A percentile compares a stretch with the other conserved stretches of the same genome.
Evolutionary conservation across 306 rosid genomes (phyloP).

Genomic region (Herpetospermum pedunculosum): DNA sequence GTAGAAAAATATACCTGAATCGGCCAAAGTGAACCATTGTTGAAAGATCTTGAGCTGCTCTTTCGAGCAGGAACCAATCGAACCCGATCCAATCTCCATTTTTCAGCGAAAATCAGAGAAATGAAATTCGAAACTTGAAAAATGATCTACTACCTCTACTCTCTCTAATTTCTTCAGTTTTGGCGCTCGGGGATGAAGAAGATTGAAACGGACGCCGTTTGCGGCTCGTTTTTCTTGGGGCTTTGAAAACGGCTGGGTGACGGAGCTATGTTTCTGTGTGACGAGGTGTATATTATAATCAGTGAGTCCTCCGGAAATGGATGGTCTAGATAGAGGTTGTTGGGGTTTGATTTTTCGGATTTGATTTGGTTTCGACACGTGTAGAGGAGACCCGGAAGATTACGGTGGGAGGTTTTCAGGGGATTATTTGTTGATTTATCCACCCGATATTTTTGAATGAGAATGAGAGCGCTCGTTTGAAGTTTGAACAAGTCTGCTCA

Average conservation of each 20-base stretch:
- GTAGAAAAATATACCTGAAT: conserved; percentile 44
- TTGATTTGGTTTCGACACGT: background rate
- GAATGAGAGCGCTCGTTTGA: background rate
- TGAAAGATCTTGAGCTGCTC: conserved; percentile 51
- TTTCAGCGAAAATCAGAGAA: background rate
- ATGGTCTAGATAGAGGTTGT: background rate
- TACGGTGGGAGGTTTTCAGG: background rate
- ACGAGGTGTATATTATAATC: no score
- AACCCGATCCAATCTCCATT: conserved; percentile 44
- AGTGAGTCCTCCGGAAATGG: background rate
- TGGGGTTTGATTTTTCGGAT: background rate
- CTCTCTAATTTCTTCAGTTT: background rate
- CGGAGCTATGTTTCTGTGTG: background rate
- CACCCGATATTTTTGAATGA: background rate
- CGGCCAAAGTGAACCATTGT: conserved; percentile 74
- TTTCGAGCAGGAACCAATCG: conserved; percentile 30
- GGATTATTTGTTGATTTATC: background rate
- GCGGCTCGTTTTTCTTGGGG: background rate
- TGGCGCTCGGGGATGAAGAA: conserved; percentile 12
- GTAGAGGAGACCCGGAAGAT: background rate
- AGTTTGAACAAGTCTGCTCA: background rate
- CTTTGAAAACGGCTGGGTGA: background rate
- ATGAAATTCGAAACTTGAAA: background rate
- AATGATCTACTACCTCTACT: background rate
- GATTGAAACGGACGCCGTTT: background rate